Evolutionary conservation across 768 basidiomycete species (phyloP), one percentile per base, ranked within the genome.

Genomic region (Solioccasus polychromus): DNA sequence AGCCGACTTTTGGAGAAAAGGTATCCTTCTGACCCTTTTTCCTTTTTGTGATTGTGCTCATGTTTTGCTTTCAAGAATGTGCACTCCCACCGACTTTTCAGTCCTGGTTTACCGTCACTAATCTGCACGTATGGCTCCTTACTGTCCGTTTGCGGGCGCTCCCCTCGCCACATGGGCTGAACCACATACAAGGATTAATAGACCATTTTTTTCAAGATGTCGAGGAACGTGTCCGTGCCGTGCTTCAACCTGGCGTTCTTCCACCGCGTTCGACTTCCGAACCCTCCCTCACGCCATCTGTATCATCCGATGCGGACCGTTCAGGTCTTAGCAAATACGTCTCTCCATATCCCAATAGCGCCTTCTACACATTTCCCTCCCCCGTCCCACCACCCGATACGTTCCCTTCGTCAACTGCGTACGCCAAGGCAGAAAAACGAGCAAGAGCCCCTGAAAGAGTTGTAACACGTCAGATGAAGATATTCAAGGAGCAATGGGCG

Each of bases 141-240:
- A 85, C 85, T 15, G 87, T 89, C 42, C 87, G 94, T 19, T 76
- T 96, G 9, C 90, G 95, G 18, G 82, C 88, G 0, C 79, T 97
- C 10, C 92, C 85, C 2, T 60, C 70, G 12, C 74, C 78, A 2
- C 75, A 86, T 42, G 88, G 87, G 19, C 69, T 70, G 53, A 62
- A 77, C 48, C 88, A 87, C 69, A 75, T 86, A 53, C 88, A 94
- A 67, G 88, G 75, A 7, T 74, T 97, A 48, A 76, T 96, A 51
- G 92, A 95, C 64, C 92, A 96, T 69, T 96, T 94, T 71, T 98
- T 97, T 74, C 71, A 92, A 53, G 91, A 97, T 62, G 79, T 91
- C 51, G 95, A 97, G 61, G 87, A 89, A 60, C 86, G 92, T 44
- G 82, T 97, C 38, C 85, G 93, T 17, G 70, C 78, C 5, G 84